Base-by-base conservation (phyloP, 2,329 filamentous ascomycete genomes). In the Dothideomycetidae sp. region DNA sequence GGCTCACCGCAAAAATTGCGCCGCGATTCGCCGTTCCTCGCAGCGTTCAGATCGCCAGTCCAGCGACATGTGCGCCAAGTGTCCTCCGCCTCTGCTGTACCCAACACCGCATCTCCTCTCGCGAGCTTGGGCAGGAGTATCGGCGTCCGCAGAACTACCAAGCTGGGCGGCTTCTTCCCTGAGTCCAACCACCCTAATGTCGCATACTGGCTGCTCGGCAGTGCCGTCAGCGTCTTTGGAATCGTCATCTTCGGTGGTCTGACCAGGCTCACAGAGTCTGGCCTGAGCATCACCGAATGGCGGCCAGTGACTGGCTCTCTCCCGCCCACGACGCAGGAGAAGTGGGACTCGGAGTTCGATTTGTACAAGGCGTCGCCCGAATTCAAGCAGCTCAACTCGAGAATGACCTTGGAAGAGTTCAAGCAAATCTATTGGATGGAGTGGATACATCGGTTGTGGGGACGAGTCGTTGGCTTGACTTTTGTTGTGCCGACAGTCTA, bases 361-460 rank as follows among this genome's bases (percentile, higher is more conserved):
- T 90, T 92, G 60, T 98, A 98, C 67, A 78, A 80, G 47, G 74
- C 80, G 30, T 93, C 85, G 13, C 90, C 90, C 44, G 90, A 98
- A 60, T 98, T 88, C 64, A 75, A 81, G 53, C 72, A 85, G 44
- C 70, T 98, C 49, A 98, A 98, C 63, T 80, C 86, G 19, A 74
- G 83, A 57, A 98, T 98, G 90, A 79, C 73, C 19, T 68, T 98
- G 40, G 71, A 77, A 41, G 90, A 98, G 57, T 98, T 96, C 66
- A 94, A 96, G 61, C 80, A 90, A 56, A 98, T 98, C 48, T 98
- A 96, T 70, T 98, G 81, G 59, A 96, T 96, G 90, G 90, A 98
- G 67, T 98, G 90, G 90, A 76, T 78, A 30, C 90, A 98, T 60
- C 75, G 90, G 18, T 70, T 94, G 39, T 96, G 90, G 86, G 90